These are phyloP conservation scores for Agaricales sp. DNA, from an alignment of 1,284 basidiomycete genomes.

Conservation along the genomic window DNA sequence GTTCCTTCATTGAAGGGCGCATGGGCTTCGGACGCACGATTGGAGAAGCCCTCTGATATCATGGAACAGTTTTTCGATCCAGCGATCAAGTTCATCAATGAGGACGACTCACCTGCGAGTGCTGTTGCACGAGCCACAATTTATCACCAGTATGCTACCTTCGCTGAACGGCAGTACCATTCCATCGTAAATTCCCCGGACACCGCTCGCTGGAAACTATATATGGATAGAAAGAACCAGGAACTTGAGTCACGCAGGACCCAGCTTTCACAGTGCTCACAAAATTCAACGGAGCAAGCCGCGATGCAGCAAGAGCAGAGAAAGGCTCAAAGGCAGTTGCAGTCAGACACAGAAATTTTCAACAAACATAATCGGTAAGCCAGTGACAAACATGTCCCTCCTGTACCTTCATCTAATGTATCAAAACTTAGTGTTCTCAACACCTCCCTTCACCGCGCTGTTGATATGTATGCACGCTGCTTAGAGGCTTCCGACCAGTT, in stretches of 20 bases:
- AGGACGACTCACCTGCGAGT: constrained; percentile 11
- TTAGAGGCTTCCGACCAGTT: constrained; percentile 60
- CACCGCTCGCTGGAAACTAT: constrained; percentile 57
- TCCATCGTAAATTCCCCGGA: constrained; percentile 65
- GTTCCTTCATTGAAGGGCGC: constrained; percentile 47
- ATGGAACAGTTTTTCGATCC: constrained; percentile 59
- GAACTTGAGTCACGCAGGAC: constrained; percentile 45
- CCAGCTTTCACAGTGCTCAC: constrained; percentile 20
- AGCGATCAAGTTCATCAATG: constrained; percentile 36
- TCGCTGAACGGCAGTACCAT: constrained; percentile 83
- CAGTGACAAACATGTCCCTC: not conserved
- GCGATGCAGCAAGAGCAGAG: constrained; percentile 20
- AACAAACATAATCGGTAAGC: constrained; percentile 20
- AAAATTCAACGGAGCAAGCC: constrained; percentile 17
- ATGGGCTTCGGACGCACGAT: constrained; percentile 82
- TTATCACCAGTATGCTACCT: constrained; percentile 77
- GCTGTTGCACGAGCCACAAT: constrained; percentile 45
- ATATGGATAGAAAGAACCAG: constrained; percentile 61
- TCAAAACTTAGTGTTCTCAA: constrained; percentile 48
- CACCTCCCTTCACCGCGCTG: constrained; percentile 63
- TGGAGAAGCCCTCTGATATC: constrained; percentile 77
- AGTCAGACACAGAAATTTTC: constrained; percentile 53
- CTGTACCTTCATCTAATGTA: not conserved
- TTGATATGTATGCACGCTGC: constrained; percentile 77
- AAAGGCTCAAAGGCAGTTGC: constrained; percentile 28